Evolutionary conservation across 2,329 filamentous ascomycete species (phyloP).

Genomic region (Colletotrichum kahawae): DNA sequence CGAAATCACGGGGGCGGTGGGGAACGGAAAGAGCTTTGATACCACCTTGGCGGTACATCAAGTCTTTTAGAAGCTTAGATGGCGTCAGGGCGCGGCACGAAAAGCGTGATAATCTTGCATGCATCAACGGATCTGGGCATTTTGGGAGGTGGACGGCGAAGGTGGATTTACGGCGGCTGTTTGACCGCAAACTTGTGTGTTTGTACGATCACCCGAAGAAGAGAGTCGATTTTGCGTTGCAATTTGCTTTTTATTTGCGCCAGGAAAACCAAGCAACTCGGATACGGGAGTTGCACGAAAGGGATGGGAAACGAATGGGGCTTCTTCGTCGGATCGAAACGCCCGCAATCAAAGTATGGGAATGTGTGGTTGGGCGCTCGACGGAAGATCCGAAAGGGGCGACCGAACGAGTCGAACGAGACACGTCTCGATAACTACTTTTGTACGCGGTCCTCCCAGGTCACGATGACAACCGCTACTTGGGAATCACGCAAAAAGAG

Average conservation of each 20-base stretch:
- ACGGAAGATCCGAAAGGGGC: conserved; percentile 20
- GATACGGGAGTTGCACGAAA: neutral
- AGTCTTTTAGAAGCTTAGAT: conserved; percentile 39
- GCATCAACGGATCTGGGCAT: conserved; percentile 43
- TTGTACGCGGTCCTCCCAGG: neutral
- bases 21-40: conserved; percentile 35
- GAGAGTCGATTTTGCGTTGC: conserved; percentile 13
- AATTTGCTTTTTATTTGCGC: neutral
- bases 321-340: neutral
- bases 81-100: conserved; percentile 37
- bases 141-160: conserved; percentile 30
- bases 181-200: conserved; percentile 6
- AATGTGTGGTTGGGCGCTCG: conserved; percentile 8
- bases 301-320: neutral
- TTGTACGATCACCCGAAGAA: conserved; percentile 24
- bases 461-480: neutral
- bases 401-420: conserved; percentile 2
- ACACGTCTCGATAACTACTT: neutral
- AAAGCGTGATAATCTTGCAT: conserved; percentile 46
- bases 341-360: conserved; percentile 6
- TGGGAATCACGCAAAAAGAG: neutral
- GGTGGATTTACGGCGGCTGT: conserved; percentile 19
- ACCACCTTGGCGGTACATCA: conserved; percentile 32
- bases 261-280: neutral
- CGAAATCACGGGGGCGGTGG: conserved; percentile 23